Evolutionary conservation across 2,329 filamentous ascomycete species (phyloP), one percentile per base, ranked within the genome.

Genomic region (Eurotiales sp.): DNA sequence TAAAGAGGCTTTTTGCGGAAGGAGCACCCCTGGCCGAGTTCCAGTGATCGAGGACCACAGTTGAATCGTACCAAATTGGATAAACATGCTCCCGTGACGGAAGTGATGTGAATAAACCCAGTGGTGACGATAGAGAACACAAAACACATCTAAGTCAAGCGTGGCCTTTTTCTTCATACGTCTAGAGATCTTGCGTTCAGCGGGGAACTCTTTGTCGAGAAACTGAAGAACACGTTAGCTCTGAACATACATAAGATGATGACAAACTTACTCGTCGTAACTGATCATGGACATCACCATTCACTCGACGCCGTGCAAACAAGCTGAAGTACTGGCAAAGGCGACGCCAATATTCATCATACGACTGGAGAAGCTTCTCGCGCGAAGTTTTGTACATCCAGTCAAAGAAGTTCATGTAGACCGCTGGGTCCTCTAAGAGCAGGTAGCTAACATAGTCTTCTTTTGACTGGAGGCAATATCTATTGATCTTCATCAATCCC

Each of bases 331-430:
- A 63, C 52, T 61, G 27, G 48, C 30, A 59, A 50, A 62, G 57
- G 45, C 55, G 55, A 21, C 56, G 54, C 58, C 17, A 62, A 52
- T 63, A 64, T 52, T 62, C 37, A 25, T 64, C 29, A 41, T 64
- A 64, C 0, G 43, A 61, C 11, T 63, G 36, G 37, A 61, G 57
- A 3, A 8, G 2, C 50, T 62, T 63, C 54, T 61, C 32, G 52
- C 50, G 37, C 49, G 51, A 64, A n/a, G 46, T 61, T 21, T 51
- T 64, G 2, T 34, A 60, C 23, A 63, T 64, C 59, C 22, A 64
- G 25, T 64, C 51, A 22, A 64, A 63, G 49, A 65, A 60, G 36
- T 61, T 61, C 29, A 61, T 62, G 4, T 63, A 61, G 39, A 62
- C 60, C 11, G 55, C 50, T 46, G 56, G 19, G 40, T 64, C 57